Evolutionary conservation across 108 stramenopile genomes (phyloP), one percentile per base, ranked within the genome.

Genomic region (Seminavis robusta): DNA sequence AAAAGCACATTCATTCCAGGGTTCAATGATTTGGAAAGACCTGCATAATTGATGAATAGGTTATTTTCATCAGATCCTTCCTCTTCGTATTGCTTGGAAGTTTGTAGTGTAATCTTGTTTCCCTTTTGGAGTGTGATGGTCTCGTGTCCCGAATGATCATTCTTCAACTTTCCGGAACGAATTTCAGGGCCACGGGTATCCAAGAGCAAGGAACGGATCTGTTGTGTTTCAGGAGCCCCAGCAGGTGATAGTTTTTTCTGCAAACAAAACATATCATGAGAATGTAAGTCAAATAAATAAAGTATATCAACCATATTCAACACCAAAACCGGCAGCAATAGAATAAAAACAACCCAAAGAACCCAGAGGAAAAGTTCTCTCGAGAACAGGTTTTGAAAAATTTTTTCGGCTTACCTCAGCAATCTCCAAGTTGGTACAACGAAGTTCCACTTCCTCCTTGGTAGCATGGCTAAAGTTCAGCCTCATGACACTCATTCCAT

Each of bases 141-240:
- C 48, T 81, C 79, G 49, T 94, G 86, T 33, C 88, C 88, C 29
- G 76, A 74, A 15, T 64, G 23, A 63, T 89, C 91, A 37, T 83
- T 71, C 17, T 61, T 71, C 13, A 98, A 63, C 53, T 87, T 84
- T 28, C 94, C 94, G 15, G 87, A 85, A 26, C 97, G 83, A 49
- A 98, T 84, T 68, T 98, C 97, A 10, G 97, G 97, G 41, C 97
- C 97, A 30, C 92, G 78, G 16, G 97, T 98, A 65, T 98, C 96
- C 36, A 95, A 72, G 26, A 95, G 56, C 0, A 86, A 74, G 16
- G 94, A 94, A 1, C 84, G 69, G 1, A 94, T 80, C 63, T 94
- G 64, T 61, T 76, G 75, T 29, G 32, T 36, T 31, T 61, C 45
- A 11, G 49, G 36, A 23, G 47, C 37, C 24, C 65, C 65, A 29